A percentile compares a stretch with the other conserved stretches of the same genome.
phyloP scores from a whole-genome alignment of 2,329 filamentous ascomycete genomes.

The Ophiocordyceps australis region DNA sequence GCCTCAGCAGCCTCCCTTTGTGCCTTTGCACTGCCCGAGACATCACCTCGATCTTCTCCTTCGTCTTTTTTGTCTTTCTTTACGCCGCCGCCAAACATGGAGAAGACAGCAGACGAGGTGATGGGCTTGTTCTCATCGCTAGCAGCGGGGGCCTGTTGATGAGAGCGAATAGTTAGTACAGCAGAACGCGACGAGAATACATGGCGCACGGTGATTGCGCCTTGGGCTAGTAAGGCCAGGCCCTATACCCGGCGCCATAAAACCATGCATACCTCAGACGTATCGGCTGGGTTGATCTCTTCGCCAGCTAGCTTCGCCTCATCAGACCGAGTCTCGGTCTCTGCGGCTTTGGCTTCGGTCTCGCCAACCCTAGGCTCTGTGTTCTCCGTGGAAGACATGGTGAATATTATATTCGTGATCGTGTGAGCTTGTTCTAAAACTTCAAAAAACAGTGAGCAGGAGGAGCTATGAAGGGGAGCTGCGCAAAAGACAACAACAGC shows the following conservation, averaged over 20 bases:
- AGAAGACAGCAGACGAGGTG: conserved; percentile 59
- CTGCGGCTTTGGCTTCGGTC: conserved; percentile 14
- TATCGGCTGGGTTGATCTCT: conserved; percentile 8
- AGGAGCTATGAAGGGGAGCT: too few species aligned
- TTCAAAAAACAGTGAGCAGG: conserved; percentile 1
- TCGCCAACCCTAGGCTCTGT: conserved; percentile 36
- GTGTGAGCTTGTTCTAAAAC: too few species aligned
- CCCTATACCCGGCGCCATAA: conserved; percentile 1
- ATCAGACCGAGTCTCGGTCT: too few species aligned
- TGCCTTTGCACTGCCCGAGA: conserved; percentile 75
- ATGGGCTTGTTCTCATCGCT: conserved; percentile 14
- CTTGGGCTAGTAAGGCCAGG: too few species aligned
- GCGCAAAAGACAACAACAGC: too few species aligned
- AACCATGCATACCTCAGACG: conserved; percentile 9
- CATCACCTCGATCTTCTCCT: conserved; percentile 68
- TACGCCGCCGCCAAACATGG: conserved; percentile 94
- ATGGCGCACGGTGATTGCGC: too few species aligned
- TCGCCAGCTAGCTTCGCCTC: conserved; percentile 5
- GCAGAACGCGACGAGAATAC: too few species aligned
- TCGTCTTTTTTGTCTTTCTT: conserved; percentile 92
- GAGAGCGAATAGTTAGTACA: too few species aligned
- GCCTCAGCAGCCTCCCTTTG: conserved; percentile 44
- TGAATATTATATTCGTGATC: too few species aligned
- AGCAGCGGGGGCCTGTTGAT: conserved; percentile 4
- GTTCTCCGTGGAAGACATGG: conserved; percentile 31